phyloP scores from a whole-genome alignment of 2,329 filamentous ascomycete species.

The Cladophialophora exuberans region DNA sequence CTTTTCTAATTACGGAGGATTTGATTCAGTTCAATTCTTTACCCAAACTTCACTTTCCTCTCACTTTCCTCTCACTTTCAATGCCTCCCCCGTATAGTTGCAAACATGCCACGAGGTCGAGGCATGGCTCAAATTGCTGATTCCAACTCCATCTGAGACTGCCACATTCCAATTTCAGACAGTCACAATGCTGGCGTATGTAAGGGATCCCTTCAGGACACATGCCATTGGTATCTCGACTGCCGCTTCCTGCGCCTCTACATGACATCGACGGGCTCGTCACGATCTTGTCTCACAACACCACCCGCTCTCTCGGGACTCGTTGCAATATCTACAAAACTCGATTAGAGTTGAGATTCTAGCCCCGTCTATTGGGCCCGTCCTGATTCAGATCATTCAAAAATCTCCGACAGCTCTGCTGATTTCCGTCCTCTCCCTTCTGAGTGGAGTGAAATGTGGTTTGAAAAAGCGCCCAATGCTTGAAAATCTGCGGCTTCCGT shows the following conservation, averaged over 20 bases:
- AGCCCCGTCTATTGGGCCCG: not conserved
- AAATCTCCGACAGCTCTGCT: not conserved
- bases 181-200: slow-evolving; percentile 2
- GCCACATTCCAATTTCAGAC: slow-evolving; percentile 6
- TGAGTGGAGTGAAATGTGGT: not conserved
- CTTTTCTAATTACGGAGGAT: no score
- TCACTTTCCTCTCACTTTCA: not conserved
- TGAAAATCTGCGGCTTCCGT: not conserved
- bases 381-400: slow-evolving; percentile 10
- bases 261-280: not conserved
- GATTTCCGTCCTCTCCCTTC: not conserved
- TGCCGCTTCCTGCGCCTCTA: not conserved
- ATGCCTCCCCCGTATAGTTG: not conserved
- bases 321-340: slow-evolving; percentile 9
- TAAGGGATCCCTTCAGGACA: slow-evolving; percentile 6
- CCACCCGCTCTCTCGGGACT: slow-evolving; percentile 1
- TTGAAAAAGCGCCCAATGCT: not conserved
- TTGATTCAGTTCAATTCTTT: no score
- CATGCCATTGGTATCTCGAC: not conserved
- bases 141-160: slow-evolving; percentile 13
- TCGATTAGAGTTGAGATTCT: not conserved
- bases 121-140: not conserved
- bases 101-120: not conserved
- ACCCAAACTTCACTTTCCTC: no score
- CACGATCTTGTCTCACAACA: slow-evolving; percentile 15